Evolutionary conservation across 202 grass and related monocot species (phyloP), one percentile per base, ranked within the genome.

Genomic region (Musa balbisiana): DNA sequence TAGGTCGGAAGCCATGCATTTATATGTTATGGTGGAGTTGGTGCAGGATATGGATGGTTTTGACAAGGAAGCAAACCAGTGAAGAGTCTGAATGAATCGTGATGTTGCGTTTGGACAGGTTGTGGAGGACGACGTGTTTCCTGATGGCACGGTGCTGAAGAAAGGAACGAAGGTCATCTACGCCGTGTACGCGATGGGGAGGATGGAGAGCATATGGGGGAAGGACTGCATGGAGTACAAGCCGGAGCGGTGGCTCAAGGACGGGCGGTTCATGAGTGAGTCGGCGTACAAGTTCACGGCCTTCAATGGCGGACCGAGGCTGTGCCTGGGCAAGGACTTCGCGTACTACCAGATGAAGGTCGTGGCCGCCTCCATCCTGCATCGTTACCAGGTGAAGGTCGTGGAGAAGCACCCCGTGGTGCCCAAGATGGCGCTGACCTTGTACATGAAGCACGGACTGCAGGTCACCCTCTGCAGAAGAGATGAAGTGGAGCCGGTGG

Each of bases 171-270:
- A 67, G 64, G 64, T 67, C 12, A 10, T 67, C 25, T 67, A 67
- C 25, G 24, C 64, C 24, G 33, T 49, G 24, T 67, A 33, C 26
- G 27, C 24, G 10, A 67, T 67, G 64, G 64, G 64, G 64, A 23
- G 64, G 24, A 67, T 67, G 64, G 64, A 67, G 22, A 67, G 26
- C 64, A 67, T 67, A 29, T 67, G 64, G 64, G 64, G 64, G 11
- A 11, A 11, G 24, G 64, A 67, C 64, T 67, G 64, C 24, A 2
- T 26, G 64, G 64, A 67, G 25, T 67, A 67, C 64, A 67, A 67
- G 64, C 64, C 64, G 64, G 64, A 67, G 24, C 24, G 64, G 25
- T 67, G 64, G 64, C 64, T 67, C 64, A 11, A 24, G 10, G 63
- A 29, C 63, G 64, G 64, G 10, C 64, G 64, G 11, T 67, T 67